Evolutionary conservation across 108 stramenopile genomes (phyloP), one percentile per base, ranked within the genome.

Genomic region (Fistulifera pelliculosa): DNA sequence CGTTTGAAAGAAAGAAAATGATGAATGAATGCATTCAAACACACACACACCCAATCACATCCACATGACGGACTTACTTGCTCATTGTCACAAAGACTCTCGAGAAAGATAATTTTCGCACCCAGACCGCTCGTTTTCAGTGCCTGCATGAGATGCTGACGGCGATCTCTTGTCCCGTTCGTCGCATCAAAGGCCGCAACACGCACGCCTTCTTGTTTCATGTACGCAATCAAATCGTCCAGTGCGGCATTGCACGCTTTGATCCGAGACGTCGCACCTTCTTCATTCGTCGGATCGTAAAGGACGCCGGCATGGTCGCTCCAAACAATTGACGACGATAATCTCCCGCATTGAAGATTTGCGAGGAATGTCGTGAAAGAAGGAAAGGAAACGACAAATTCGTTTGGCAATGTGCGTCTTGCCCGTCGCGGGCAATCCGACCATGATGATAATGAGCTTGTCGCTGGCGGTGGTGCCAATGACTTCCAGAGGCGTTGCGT

Each of bases 351-450:
- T 96, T 96, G 80, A 92, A 96, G n/a, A 94, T 76, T 52, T 86
- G 75, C 2, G 86, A 70, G 77, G 76, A 54, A 90, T 80, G 55
- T 91, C 95, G 54, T 85, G 94, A 74, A 93, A 96, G 66, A 94
- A 95, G 27, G 73, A 73, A 27, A 88, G 56, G 66, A 95, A 97
- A 31, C 95, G 85, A 27, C 77, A 85, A 52, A 99, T 90, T 28
- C 95, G 93, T 43, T 94, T 80, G 49, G 96, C 90, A 52, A 97
- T 94, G 66, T 93, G 93, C 14, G 96, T 99, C 63, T 99, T 99
- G 56, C 98, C 98, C 5, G 93, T 87, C 0, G 90, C 98, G 1
- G 98, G 98, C 12, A 99, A 68, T 1, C 98, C 98, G 15, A 96
- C 90, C 92, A 98, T 89, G 64, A 95, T 78, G 23, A 99, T 79